Percentiles rank a stretch among this genome's conserved stretches.
These are phyloP conservation scores for Infundibulicybe gibba DNA, from an alignment of 768 basidiomycete genomes.

Conservation along the genomic window DNA sequence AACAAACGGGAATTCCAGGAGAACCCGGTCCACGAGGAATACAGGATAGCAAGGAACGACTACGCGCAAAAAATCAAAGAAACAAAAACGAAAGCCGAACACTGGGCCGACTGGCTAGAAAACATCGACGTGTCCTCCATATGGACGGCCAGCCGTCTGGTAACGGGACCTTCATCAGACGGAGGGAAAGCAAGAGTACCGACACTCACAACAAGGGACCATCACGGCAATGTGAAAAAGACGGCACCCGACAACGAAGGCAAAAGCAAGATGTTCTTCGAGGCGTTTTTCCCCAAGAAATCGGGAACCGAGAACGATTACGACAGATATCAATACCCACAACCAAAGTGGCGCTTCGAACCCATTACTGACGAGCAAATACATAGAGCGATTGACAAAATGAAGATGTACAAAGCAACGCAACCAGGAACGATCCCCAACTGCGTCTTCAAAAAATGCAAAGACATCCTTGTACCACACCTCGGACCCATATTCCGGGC, in stretches of 20 bases:
- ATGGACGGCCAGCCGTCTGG: slow-evolving; percentile 20
- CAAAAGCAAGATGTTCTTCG: slow-evolving; percentile 15
- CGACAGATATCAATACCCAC: slow-evolving; percentile 17
- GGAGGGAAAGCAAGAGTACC: slow-evolving; percentile 22
- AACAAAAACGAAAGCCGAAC: slow-evolving; percentile 14
- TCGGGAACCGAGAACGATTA: slow-evolving; percentile 1
- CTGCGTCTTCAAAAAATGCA: slow-evolving; percentile 20
- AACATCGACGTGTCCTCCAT: slow-evolving; percentile 7
- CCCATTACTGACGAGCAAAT: slow-evolving; percentile 22
- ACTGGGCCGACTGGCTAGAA: slow-evolving; percentile 26
- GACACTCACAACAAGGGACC: slow-evolving; percentile 9
- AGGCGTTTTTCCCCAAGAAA: slow-evolving; percentile 24
- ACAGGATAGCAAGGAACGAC: slow-evolving; percentile 4
- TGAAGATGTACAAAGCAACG: slow-evolving; percentile 30
- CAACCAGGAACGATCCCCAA: slow-evolving; percentile 23
- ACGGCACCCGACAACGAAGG: slow-evolving; percentile 15
- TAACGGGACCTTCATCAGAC: slow-evolving; percentile 14
- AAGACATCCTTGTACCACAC: slow-evolving; percentile 15
- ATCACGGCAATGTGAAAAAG: background rate
- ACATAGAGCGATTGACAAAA: slow-evolving; percentile 11
- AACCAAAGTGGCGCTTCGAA: slow-evolving; percentile 10
- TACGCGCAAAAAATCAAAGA: slow-evolving; percentile 11
- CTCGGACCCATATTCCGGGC: slow-evolving; percentile 24
- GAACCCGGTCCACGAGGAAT: slow-evolving; percentile 19
- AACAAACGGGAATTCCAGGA: slow-evolving; percentile 2